Evolutionary conservation across 2,329 filamentous ascomycete genomes (phyloP), one percentile per base, ranked within the genome.

Genomic region (Xylariaceae sp.): DNA sequence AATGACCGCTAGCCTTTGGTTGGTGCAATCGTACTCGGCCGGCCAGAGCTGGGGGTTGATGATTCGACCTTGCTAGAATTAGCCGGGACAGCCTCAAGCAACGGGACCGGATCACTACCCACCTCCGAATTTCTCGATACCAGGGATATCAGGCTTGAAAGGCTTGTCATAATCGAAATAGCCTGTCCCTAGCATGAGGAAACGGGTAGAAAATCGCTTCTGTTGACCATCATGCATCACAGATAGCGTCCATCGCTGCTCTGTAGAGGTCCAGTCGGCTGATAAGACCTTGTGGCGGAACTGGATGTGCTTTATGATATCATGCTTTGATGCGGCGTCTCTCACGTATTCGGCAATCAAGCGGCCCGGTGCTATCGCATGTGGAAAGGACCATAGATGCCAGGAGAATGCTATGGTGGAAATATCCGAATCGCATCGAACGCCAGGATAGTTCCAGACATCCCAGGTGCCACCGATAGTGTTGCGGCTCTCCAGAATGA

Each of bases 381-480:
- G 45, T 18, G 47, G 35, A 19, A 48, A 46, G 5, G 42, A 40
- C 50, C 51, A 53, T n/a, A 80, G 80, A 33, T 80, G 68, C 77
- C 83, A 92, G 1, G 70, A 55, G 41, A 89, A 81, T 29, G 76
- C 75, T 37, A 80, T 82, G 1, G 73, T 64, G 35, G 65, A 68
- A 44, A 82, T 67, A 46, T 72, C 66, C 2, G 75, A 80, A 51
- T 83, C 78, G 25, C 75, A 80, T 22, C 78, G 74, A 37, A 88
- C 80, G 6, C 84, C 80, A 0, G 82, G 83, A 46, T 87, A 90
- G 24, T 69, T 73, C 62, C 87, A 90, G 2, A 88, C 60, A 47
- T 82, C 77, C 84, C 84, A 89, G 0, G 84, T 90, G 1, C 85
- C 84, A 2, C 84, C 84, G 5, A 89, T 64, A 17, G 65, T 61